A percentile compares a stretch with the other conserved stretches of the same genome.
Evolutionary conservation across 345 rosid genomes (phyloP).

Genomic region (Euphorbia peplus): DNA sequence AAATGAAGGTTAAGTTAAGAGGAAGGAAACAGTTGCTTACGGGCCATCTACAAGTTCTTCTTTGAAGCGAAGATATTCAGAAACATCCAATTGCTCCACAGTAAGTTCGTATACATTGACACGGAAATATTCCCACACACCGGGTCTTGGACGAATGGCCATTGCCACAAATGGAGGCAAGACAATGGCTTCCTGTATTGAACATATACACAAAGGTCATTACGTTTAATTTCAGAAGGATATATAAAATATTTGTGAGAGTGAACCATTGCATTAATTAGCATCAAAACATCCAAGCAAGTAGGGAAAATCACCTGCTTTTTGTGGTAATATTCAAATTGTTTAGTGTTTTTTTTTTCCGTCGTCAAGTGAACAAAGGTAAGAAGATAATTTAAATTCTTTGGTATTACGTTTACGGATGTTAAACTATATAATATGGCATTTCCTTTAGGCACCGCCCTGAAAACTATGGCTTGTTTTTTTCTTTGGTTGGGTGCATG

Average conservation of each 20-base stretch:
- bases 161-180: constrained; percentile 91
- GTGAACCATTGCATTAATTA: background rate
- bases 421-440: background rate
- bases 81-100: constrained; percentile 73
- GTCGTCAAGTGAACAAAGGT: background rate
- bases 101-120: constrained; percentile 78
- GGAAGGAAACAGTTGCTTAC: constrained; percentile 38
- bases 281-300: background rate
- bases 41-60: constrained; percentile 82
- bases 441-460: background rate
- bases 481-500: too few relatives aligned
- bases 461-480: background rate
- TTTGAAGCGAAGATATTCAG: constrained; percentile 87
- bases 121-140: constrained; percentile 98
- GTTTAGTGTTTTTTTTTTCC: background rate
- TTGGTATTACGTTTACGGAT: background rate
- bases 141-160: constrained; percentile 95
- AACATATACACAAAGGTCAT: constrained; percentile 4
- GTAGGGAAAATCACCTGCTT: background rate
- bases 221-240: background rate
- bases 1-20: background rate
- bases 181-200: constrained; percentile 80
- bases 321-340: background rate
- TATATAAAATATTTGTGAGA: background rate
- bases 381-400: background rate